A percentile compares a stretch with the other conserved stretches of the same genome.
phyloP scores from a whole-genome alignment of 1,139 yeast species.

The Candida tropicalis region DNA sequence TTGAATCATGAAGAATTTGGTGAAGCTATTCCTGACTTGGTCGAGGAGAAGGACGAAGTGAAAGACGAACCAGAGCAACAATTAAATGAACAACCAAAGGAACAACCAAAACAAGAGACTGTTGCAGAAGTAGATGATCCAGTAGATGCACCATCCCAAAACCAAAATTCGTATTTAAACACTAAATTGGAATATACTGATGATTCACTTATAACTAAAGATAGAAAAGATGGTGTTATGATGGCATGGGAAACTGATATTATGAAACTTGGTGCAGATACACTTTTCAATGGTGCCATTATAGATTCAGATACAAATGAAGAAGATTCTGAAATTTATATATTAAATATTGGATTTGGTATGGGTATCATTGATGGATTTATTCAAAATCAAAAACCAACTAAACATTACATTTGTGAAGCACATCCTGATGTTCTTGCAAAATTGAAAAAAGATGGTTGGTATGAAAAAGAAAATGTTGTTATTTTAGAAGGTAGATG shows the following conservation, averaged over 20 bases:
- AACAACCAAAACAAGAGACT: background rate
- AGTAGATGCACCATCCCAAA: slow-evolving; percentile 58
- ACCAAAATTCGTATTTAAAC: slow-evolving; percentile 65
- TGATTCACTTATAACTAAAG: slow-evolving; percentile 70
- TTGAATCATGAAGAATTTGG: slow-evolving; percentile 23
- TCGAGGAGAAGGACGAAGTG: slow-evolving; percentile 10
- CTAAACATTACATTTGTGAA: slow-evolving; percentile 84
- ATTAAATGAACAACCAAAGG: background rate
- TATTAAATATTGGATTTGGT: slow-evolving; percentile 90
- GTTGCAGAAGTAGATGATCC: slow-evolving; percentile 18
- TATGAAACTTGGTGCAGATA: slow-evolving; percentile 78
- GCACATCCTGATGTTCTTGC: slow-evolving; percentile 91
- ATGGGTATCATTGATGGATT: slow-evolving; percentile 92
- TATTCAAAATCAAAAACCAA: slow-evolving; percentile 63
- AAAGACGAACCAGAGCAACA: background rate
- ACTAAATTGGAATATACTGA: slow-evolving; percentile 72
- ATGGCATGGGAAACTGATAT: slow-evolving; percentile 93
- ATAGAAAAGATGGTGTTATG: slow-evolving; percentile 89
- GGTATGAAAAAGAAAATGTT: slow-evolving; percentile 79
- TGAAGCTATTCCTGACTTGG: slow-evolving; percentile 12
- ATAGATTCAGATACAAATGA: slow-evolving; percentile 20
- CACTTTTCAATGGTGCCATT: slow-evolving; percentile 51
- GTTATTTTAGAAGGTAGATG: slow-evolving; percentile 82
- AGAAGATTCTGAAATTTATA: slow-evolving; percentile 46
- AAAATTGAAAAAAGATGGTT: slow-evolving; percentile 73